A percentile compares a stretch with the other conserved stretches of the same genome.
Conservation (phyloP, 176 grass and related monocot genomes). For the Carex myosuroides region DNA sequence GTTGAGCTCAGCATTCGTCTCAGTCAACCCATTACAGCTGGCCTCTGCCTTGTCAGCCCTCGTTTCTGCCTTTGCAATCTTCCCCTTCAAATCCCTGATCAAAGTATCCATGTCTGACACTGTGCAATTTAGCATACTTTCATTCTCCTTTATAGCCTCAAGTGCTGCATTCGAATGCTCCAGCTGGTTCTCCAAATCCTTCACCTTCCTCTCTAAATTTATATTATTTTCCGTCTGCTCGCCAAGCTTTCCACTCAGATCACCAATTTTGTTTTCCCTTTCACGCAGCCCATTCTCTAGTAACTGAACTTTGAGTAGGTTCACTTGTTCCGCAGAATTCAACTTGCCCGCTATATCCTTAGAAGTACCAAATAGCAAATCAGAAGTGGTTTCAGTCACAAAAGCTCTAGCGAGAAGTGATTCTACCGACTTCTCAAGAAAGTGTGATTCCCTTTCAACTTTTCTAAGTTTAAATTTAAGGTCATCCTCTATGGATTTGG, state of each 20-base stretch:
- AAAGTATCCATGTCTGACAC: constrained; percentile 78
- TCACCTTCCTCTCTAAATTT: constrained; percentile 54
- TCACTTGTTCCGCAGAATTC: constrained; percentile 37
- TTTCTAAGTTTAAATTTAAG: constrained; percentile 47
- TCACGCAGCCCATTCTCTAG: constrained; percentile 30
- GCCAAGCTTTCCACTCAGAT: constrained; percentile 53
- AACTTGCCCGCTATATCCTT: constrained; percentile 49
- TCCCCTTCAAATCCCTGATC: constrained; percentile 76
- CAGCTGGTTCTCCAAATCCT: constrained; percentile 62
- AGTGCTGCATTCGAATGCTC: constrained; percentile 82
- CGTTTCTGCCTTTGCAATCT: constrained; percentile 70
- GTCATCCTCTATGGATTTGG: constrained; percentile 45
- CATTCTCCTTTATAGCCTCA: constrained; percentile 73
- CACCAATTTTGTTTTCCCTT: constrained; percentile 44
- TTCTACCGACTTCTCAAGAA: constrained; percentile 50
- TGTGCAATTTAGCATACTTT: constrained; percentile 55
- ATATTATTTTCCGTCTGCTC: constrained; percentile 44
- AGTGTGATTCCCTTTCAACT: constrained; percentile 50
- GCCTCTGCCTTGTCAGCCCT: constrained; percentile 70
- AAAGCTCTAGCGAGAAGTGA: constrained; percentile 41
- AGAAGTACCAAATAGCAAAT: constrained; percentile 46
- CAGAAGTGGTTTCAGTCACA: constrained; percentile 64
- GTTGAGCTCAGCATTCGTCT: constrained; percentile 79
- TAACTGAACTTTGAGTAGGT: constrained; percentile 30
- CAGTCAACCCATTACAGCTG: constrained; percentile 52